A percentile compares a stretch with the other conserved stretches of the same genome.
Evolutionary conservation across 495 filamentous ascomycete species (phyloP).

Genomic region (Penicillium steckii): DNA sequence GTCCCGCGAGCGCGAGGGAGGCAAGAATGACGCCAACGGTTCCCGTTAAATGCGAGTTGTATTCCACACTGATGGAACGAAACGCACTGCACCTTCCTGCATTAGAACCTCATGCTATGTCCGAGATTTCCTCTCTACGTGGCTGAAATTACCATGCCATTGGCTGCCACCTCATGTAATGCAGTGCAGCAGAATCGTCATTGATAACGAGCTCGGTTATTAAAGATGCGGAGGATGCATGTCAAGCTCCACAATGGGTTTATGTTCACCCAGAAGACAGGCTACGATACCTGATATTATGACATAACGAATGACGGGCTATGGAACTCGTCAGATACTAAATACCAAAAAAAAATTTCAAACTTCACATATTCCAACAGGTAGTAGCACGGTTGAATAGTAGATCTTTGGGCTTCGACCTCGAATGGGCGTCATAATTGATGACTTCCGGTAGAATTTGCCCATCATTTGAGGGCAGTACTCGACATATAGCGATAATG

Average conservation of each 20-base stretch:
- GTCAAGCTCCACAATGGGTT: slow-evolving; percentile 7
- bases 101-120: not conserved
- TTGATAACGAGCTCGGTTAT: too few relatives aligned
- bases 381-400: too few relatives aligned
- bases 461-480: too few relatives aligned
- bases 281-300: slow-evolving; percentile 31
- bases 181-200: not conserved
- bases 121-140: not conserved
- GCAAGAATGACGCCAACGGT: slow-evolving; percentile 35
- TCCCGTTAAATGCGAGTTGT: slow-evolving; percentile 14
- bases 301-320: slow-evolving; percentile 23
- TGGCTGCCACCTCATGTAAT: not conserved
- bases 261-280: slow-evolving; percentile 22
- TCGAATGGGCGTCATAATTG: too few relatives aligned
- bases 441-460: not conserved
- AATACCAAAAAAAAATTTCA: slow-evolving; percentile 8
- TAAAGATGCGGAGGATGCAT: too few relatives aligned
- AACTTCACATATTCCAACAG: too few relatives aligned
- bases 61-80: not conserved
- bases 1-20: slow-evolving; percentile 33
- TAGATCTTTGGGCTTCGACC: too few relatives aligned
- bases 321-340: slow-evolving; percentile 17
- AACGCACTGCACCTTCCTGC: not conserved
- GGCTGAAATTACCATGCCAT: too few relatives aligned
- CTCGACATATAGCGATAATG: too few relatives aligned